Conservation (phyloP, 345 rosid genomes). For the Brassica carinata region DNA sequence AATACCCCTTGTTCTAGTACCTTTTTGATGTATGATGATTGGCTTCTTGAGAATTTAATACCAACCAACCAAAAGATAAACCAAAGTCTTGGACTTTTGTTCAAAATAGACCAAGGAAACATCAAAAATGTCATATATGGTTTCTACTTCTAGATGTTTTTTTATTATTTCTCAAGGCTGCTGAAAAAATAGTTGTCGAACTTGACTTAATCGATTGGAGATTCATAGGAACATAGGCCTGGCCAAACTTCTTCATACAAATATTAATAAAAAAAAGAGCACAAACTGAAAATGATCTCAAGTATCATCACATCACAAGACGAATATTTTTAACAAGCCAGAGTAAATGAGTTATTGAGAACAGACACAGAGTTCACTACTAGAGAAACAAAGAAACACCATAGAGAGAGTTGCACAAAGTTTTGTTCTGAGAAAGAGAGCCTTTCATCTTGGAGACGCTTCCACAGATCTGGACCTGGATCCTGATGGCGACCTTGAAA, state of each 20-base stretch:
- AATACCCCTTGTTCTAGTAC: background rate
- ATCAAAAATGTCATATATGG: background rate
- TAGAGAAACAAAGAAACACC: conserved; percentile 6
- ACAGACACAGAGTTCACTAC: background rate
- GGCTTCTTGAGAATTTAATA: background rate
- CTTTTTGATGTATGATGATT: background rate
- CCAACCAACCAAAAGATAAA: background rate
- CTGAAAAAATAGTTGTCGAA: background rate
- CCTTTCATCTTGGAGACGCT: conserved; percentile 47
- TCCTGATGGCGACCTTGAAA: conserved; percentile 70
- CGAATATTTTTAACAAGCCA: conserved; percentile 18
- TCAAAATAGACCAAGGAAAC: background rate
- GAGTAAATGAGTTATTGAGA: background rate
- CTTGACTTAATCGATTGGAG: background rate
- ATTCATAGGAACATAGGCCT: background rate
- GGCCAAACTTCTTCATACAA: conserved; percentile 25
- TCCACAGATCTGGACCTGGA: conserved; percentile 81
- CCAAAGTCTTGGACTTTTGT: conserved; percentile 3
- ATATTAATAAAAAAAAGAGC: background rate
- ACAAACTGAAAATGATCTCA: background rate
- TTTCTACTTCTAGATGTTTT: background rate
- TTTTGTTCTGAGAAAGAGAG: background rate
- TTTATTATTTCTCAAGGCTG: background rate
- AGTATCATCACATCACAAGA: conserved; percentile 1
- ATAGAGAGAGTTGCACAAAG: conserved; percentile 5